Conservation (phyloP, 805 yeast genomes). For the Brettanomyces sp. region DNA sequence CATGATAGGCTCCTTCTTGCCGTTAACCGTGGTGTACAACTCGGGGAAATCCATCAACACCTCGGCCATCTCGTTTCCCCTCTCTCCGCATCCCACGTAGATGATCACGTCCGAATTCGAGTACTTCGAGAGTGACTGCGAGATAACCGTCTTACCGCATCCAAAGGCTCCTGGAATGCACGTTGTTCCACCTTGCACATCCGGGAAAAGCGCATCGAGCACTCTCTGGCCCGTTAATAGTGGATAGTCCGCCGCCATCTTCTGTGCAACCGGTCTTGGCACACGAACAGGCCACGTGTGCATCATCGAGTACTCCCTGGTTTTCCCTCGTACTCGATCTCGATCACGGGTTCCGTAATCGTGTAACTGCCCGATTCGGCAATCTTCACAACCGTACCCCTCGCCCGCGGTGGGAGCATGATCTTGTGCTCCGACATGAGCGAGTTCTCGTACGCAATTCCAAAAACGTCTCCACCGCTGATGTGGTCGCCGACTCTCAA, state of each 20-base stretch:
- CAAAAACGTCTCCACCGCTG: slow-evolving; percentile 96
- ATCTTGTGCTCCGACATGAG: slow-evolving; percentile 88
- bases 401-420: slow-evolving; percentile 93
- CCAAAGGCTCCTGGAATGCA: slow-evolving; percentile 99
- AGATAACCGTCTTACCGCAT: slow-evolving; percentile 95
- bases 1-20: slow-evolving; percentile 97
- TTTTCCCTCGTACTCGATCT: slow-evolving; percentile 91
- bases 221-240: slow-evolving; percentile 98
- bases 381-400: slow-evolving; percentile 89
- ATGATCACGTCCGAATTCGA: slow-evolving; percentile 96
- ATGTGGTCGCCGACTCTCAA: slow-evolving; percentile 93
- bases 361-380: slow-evolving; percentile 88
- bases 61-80: slow-evolving; percentile 99
- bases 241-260: slow-evolving; percentile 88
- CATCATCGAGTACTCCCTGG: slow-evolving; percentile 78
- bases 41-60: slow-evolving; percentile 99
- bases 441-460: slow-evolving; percentile 89
- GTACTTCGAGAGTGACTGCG: slow-evolving; percentile 93
- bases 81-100: slow-evolving; percentile 91
- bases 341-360: slow-evolving; percentile 82
- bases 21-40: slow-evolving; percentile 79
- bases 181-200: slow-evolving; percentile 99
- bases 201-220: slow-evolving; percentile 92
- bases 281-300: slow-evolving; percentile 99
- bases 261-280: slow-evolving; percentile 96